phyloP scores from a whole-genome alignment of 352 stramenopile genomes.

The Phytophthora nicotianae region DNA sequence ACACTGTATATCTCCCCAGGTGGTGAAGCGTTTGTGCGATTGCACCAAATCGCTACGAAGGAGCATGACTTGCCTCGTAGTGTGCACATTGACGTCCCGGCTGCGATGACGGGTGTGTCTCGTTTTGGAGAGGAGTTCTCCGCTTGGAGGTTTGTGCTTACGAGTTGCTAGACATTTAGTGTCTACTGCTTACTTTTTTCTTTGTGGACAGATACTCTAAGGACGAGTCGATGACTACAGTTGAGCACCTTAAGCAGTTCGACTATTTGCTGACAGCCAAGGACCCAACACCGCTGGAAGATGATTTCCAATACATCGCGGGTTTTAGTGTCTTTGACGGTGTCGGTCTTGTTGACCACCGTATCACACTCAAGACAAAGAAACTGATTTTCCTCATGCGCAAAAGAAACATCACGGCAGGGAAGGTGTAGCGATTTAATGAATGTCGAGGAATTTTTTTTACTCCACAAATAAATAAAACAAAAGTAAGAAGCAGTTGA shows the following conservation, averaged over 20 bases:
- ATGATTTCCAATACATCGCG: constrained; percentile 55
- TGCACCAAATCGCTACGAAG: constrained; percentile 54
- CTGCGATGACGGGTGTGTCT: constrained; percentile 95
- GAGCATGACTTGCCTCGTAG: constrained; percentile 39
- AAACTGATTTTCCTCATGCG: constrained; percentile 60
- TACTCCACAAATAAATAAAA: constrained; percentile 4
- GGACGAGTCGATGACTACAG: constrained; percentile 60
- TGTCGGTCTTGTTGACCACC: constrained; percentile 38
- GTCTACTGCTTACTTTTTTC: background rate
- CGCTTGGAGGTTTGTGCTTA: constrained; percentile 61
- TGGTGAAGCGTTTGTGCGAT: constrained; percentile 62
- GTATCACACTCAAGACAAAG: constrained; percentile 56
- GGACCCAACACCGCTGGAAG: constrained; percentile 35
- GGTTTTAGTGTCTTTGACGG: constrained; percentile 55
- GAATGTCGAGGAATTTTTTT: background rate
- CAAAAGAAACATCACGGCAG: constrained; percentile 35
- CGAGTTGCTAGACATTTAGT: background rate
- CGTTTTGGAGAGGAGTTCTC: constrained; percentile 86
- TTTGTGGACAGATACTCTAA: constrained; percentile 68
- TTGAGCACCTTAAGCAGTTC: constrained; percentile 50
- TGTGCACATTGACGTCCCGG: constrained; percentile 93
- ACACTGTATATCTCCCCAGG: constrained; percentile 36
- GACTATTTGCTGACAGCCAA: constrained; percentile 73
- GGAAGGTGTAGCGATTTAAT: background rate
- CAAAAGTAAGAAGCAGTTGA: too few relatives aligned